Conservation (phyloP, 805 yeast genomes). For the Isabelozyma heimii region DNA sequence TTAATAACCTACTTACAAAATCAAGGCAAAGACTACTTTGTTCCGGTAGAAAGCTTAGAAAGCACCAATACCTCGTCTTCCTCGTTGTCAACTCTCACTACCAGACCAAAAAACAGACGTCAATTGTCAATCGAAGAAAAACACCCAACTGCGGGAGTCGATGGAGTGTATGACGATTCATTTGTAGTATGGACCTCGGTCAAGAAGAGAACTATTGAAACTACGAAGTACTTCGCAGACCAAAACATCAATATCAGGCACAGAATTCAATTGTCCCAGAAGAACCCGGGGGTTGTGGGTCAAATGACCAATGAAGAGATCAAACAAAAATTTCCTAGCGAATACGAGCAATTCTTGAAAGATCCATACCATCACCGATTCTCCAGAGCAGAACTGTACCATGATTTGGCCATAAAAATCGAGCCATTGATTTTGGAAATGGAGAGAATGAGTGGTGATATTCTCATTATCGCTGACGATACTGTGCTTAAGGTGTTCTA, state of each 20-base stretch:
- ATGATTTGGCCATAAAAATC: slow-evolving; percentile 90
- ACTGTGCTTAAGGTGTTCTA: slow-evolving; percentile 84
- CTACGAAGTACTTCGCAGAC: slow-evolving; percentile 66
- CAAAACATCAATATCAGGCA: slow-evolving; percentile 65
- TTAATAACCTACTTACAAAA: slow-evolving; percentile 38
- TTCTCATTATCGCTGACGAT: slow-evolving; percentile 90
- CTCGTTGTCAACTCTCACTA: background rate
- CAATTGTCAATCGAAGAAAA: slow-evolving; percentile 32
- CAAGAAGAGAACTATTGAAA: slow-evolving; percentile 75
- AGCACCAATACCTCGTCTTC: background rate
- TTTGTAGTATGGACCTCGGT: slow-evolving; percentile 96
- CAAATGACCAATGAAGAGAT: slow-evolving; percentile 63
- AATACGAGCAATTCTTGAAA: slow-evolving; percentile 56
- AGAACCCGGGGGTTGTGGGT: slow-evolving; percentile 87
- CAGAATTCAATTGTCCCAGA: slow-evolving; percentile 79
- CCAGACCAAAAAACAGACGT: slow-evolving; percentile 2
- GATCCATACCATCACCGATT: slow-evolving; percentile 94
- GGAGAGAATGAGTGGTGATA: slow-evolving; percentile 87
- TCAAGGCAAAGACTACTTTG: slow-evolving; percentile 32
- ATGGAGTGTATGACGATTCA: slow-evolving; percentile 57
- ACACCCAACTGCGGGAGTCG: slow-evolving; percentile 48
- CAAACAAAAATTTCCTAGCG: slow-evolving; percentile 59
- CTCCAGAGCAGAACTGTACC: slow-evolving; percentile 92
- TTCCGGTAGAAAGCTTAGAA: slow-evolving; percentile 4
- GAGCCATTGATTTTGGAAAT: slow-evolving; percentile 92